Percentiles rank a stretch among this genome's conserved stretches.
These are phyloP conservation scores for Ophiostoma populinum DNA, from an alignment of 2,329 filamentous ascomycete genomes.

Conservation along the genomic window DNA sequence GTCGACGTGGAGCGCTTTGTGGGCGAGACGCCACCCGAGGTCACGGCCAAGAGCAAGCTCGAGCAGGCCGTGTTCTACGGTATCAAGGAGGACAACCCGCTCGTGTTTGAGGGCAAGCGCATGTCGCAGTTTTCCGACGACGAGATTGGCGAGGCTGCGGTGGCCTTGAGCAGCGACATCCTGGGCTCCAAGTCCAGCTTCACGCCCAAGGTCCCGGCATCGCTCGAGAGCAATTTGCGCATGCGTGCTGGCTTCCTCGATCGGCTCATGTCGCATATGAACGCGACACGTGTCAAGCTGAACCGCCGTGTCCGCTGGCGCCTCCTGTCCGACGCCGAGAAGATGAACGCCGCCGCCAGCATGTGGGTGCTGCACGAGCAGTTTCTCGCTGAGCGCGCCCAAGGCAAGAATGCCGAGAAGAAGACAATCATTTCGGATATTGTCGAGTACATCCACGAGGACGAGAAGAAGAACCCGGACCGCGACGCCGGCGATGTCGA, in stretches of 20 bases:
- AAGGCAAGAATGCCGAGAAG: slow-evolving; percentile 32
- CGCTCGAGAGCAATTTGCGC: slow-evolving; percentile 65
- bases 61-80: slow-evolving; percentile 94
- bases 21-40: slow-evolving; percentile 37
- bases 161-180: slow-evolving; percentile 66
- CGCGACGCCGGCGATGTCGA: slow-evolving; percentile 55
- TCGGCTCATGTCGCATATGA: slow-evolving; percentile 56
- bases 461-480: slow-evolving; percentile 53
- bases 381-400: slow-evolving; percentile 39
- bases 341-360: slow-evolving; percentile 59
- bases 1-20: slow-evolving; percentile 42
- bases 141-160: slow-evolving; percentile 60
- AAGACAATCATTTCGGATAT: slow-evolving; percentile 58
- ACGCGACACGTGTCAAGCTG: slow-evolving; percentile 46
- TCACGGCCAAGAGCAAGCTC: slow-evolving; percentile 75
- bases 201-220: slow-evolving; percentile 54
- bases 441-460: slow-evolving; percentile 57
- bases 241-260: slow-evolving; percentile 56
- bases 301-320: slow-evolving; percentile 57
- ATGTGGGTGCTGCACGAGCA: slow-evolving; percentile 71
- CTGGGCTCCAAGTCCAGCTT: slow-evolving; percentile 59
- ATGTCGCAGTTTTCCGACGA: slow-evolving; percentile 48
- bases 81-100: slow-evolving; percentile 61
- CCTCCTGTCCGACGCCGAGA: slow-evolving; percentile 79
- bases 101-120: slow-evolving; percentile 60